These are phyloP conservation scores for Aspergillus puulaauensis DNA, from an alignment of 2,329 filamentous ascomycete genomes.

Conservation along the genomic window DNA sequence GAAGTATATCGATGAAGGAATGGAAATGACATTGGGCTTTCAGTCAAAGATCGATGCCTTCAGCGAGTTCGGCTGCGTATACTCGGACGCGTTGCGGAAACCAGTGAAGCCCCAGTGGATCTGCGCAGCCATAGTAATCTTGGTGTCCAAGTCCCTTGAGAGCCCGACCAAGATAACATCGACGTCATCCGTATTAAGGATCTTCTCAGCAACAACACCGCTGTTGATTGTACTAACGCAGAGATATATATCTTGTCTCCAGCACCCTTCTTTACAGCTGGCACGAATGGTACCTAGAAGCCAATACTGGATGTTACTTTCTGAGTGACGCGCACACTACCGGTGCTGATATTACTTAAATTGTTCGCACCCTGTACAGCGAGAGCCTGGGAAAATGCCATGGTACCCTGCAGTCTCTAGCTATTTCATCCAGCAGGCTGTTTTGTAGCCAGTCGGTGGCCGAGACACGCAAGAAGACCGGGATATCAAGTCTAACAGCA, in stretches of 20 bases:
- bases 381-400: not conserved
- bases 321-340: not conserved
- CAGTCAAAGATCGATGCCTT: no score
- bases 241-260: not conserved
- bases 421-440: not conserved
- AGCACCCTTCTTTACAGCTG: not conserved
- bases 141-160: no score
- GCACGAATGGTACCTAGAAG: not conserved
- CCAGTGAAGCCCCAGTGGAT: no score
- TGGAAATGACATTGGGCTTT: no score
- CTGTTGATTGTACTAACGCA: not conserved
- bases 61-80: no score
- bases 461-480: conserved; percentile 69
- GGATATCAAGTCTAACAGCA: conserved; percentile 65
- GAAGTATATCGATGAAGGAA: no score
- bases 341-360: not conserved
- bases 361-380: not conserved
- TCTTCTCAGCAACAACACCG: not conserved
- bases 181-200: not conserved
- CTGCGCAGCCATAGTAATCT: no score
- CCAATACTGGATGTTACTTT: not conserved
- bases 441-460: conserved; percentile 35
- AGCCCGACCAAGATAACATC: not conserved
- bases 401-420: no score
- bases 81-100: no score